These are phyloP conservation scores for Cucumis sativus DNA, from an alignment of 306 rosid genomes.

Conservation along the genomic window Cucumber_9930_V3 NC_026661.2:1587501-1588000, in stretches of 20 bases:
- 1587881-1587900: constrained; percentile 36
- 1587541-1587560: constrained; percentile 25
- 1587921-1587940: constrained; percentile 43
- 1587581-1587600: constrained; percentile 11
- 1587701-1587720: constrained; percentile 35
- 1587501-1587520: constrained; percentile 28
- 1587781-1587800: constrained; percentile 37
- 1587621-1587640: constrained; percentile 29
- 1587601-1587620: constrained; percentile 37
- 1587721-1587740: constrained; percentile 25
- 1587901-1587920: constrained; percentile 26
- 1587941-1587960: constrained; percentile 24
- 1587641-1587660: constrained; percentile 18
- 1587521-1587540: constrained; percentile 27
- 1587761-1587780: constrained; percentile 28
- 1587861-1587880: constrained; percentile 34
- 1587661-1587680: constrained; percentile 14
- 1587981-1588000: constrained; percentile 7
- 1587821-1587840: constrained; percentile 13
- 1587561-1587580: constrained; percentile 33
- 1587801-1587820: constrained; percentile 26
- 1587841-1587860: constrained; percentile 41
- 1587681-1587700: constrained; percentile 15
- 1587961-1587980: constrained; percentile 22
- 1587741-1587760: constrained; percentile 39